These are phyloP conservation scores for Perkinsus olseni DNA, from an alignment of 169 alveolate species.

Conservation along the genomic window DNA sequence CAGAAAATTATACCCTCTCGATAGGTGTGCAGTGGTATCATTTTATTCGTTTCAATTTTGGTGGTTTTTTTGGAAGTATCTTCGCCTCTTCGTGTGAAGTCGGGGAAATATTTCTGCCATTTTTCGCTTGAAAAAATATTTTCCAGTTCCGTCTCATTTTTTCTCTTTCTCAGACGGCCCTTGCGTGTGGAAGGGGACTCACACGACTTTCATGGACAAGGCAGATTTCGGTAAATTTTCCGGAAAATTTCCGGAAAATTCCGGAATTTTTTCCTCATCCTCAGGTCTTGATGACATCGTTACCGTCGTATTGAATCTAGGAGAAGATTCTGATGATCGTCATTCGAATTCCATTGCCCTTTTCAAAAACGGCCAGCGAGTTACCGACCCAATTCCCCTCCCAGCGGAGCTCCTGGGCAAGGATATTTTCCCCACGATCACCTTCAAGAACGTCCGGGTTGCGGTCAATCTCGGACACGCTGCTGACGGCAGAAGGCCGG, in stretches of 20 bases:
- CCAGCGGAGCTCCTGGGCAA: neutral
- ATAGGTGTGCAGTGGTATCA: no score
- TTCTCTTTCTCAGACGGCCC: neutral
- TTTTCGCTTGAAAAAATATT: neutral
- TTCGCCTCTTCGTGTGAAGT: no score
- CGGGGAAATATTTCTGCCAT: neutral
- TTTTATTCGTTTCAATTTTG: no score
- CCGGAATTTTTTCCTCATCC: neutral
- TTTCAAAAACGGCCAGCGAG: neutral
- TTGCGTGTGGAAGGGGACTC: neutral
- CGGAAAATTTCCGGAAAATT: neutral
- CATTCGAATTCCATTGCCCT: neutral
- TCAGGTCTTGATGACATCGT: neutral
- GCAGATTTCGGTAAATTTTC: neutral
- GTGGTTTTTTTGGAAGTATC: no score
- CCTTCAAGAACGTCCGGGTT: neutral
- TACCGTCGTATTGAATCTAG: neutral
- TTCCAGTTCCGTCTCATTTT: neutral
- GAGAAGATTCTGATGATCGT: neutral
- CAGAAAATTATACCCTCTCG: no score
- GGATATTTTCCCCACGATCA: neutral
- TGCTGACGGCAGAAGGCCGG: neutral
- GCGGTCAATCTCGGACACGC: neutral
- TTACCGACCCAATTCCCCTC: neutral
- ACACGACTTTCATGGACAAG: neutral